Percentiles rank a stretch among this genome's conserved stretches.
Evolutionary conservation across 768 basidiomycete genomes (phyloP).

Genomic region (Mycena venus): DNA sequence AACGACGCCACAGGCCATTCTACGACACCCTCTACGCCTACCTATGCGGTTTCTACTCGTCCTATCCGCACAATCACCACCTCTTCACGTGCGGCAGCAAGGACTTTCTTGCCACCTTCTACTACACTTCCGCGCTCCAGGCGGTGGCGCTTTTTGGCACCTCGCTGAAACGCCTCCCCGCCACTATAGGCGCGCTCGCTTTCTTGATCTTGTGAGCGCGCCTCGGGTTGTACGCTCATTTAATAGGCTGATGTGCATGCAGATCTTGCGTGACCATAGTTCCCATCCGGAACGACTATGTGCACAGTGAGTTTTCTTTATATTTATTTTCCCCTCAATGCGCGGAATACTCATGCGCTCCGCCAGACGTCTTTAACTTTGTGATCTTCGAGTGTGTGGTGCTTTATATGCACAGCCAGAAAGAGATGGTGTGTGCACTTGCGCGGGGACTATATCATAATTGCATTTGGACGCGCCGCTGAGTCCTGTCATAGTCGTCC

Average conservation of each 20-base stretch:
- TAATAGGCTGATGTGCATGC: not conserved
- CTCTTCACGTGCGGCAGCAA: constrained; percentile 57
- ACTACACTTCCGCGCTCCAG: constrained; percentile 49
- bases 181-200: constrained; percentile 51
- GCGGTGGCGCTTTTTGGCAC: constrained; percentile 20
- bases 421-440: constrained; percentile 48
- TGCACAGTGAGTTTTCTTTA: not conserved
- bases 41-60: constrained; percentile 35
- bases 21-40: constrained; percentile 47
- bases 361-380: constrained; percentile 60
- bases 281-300: not conserved
- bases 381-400: constrained; percentile 70
- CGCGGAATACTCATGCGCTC: not conserved
- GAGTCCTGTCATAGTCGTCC: constrained; percentile 45
- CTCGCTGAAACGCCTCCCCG: constrained; percentile 57
- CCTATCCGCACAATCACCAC: constrained; percentile 48
- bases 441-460: not conserved
- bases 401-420: constrained; percentile 61
- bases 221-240: not conserved
- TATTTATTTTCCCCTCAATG: not conserved
- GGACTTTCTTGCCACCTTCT: constrained; percentile 59
- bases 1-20: constrained; percentile 36
- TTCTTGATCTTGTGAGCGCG: constrained; percentile 54
- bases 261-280: constrained; percentile 27
- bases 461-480: not conserved